Evolutionary conservation across 352 stramenopile genomes (phyloP).

Genomic region (Globisporangium emineosum): DNA sequence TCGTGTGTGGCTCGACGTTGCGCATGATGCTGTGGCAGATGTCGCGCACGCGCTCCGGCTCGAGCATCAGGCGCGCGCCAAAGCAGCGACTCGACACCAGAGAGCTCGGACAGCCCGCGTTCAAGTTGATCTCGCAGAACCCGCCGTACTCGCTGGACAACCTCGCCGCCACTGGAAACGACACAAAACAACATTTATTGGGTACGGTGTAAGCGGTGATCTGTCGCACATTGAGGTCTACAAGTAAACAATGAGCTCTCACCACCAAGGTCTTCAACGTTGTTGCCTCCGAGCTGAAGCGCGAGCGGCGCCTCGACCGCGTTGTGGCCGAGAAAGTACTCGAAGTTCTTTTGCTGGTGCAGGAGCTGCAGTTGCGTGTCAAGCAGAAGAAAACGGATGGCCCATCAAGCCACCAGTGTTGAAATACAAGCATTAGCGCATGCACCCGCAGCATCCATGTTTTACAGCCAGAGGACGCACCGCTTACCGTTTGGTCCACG

Average conservation of each 20-base stretch:
- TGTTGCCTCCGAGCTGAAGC: slow-evolving; percentile 93
- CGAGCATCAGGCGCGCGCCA: slow-evolving; percentile 97
- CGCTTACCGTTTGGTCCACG: slow-evolving; percentile 92
- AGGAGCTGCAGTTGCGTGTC: slow-evolving; percentile 45
- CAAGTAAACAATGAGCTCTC: not conserved
- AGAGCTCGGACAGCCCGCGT: slow-evolving; percentile 92
- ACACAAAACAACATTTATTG: not conserved
- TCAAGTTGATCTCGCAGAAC: slow-evolving; percentile 96
- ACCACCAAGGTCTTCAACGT: slow-evolving; percentile 79
- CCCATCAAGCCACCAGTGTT: too few species aligned
- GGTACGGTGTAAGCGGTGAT: not conserved
- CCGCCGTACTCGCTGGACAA: slow-evolving; percentile 86
- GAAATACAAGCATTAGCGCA: too few species aligned
- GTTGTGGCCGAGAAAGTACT: slow-evolving; percentile 89
- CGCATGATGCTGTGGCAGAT: slow-evolving; percentile 88
- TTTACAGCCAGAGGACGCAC: too few species aligned
- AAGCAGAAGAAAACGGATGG: not conserved
- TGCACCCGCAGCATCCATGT: too few species aligned
- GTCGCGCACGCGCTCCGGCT: slow-evolving; percentile 92
- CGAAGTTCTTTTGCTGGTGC: slow-evolving; percentile 82
- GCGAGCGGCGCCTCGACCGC: slow-evolving; percentile 85
- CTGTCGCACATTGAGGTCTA: not conserved
- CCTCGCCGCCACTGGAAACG: slow-evolving; percentile 46
- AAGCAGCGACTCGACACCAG: slow-evolving; percentile 89
- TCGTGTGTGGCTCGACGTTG: slow-evolving; percentile 29